Percentiles rank a stretch among this genome's conserved stretches.
Evolutionary conservation across 805 yeast species (phyloP).

Genomic region (Yarrowia sp.): DNA sequence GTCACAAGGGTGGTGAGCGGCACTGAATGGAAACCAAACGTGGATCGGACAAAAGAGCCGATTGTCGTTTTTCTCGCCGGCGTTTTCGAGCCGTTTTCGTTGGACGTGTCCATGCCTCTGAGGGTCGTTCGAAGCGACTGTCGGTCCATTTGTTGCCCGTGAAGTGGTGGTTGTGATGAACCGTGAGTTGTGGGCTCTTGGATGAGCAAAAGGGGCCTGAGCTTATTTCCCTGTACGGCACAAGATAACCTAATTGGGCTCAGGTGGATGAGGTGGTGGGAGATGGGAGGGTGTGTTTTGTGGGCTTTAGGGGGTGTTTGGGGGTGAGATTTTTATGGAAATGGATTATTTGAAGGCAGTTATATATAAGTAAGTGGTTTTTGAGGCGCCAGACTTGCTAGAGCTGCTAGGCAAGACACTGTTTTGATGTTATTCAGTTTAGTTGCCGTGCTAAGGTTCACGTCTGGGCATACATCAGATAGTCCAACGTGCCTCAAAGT

Average conservation of each 20-base stretch:
- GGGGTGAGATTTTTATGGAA: background rate
- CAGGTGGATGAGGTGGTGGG: background rate
- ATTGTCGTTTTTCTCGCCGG: slow-evolving; percentile 24
- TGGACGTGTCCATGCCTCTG: slow-evolving; percentile 9
- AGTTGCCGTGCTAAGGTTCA: background rate
- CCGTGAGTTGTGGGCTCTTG: background rate
- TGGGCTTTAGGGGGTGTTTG: background rate
- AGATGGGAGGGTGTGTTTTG: background rate
- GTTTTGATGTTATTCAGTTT: background rate
- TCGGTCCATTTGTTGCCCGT: slow-evolving; percentile 28
- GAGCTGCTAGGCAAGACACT: background rate
- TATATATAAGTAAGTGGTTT: no score
- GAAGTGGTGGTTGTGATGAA: background rate
- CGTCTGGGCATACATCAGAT: slow-evolving; percentile 2
- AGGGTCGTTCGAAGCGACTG: slow-evolving; percentile 28
- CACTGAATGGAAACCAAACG: slow-evolving; percentile 8
- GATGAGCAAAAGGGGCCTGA: slow-evolving; percentile 19
- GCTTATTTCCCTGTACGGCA: background rate
- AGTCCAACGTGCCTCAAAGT: slow-evolving; percentile 16
- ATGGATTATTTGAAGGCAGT: no score
- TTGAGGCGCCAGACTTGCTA: no score
- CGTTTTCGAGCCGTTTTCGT: background rate
- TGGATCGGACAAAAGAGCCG: background rate
- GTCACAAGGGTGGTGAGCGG: slow-evolving; percentile 2
- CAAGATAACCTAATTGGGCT: slow-evolving; percentile 16